phyloP scores from a whole-genome alignment of 148 eudicot species.

The Vaccinium corymbosum region DNA sequence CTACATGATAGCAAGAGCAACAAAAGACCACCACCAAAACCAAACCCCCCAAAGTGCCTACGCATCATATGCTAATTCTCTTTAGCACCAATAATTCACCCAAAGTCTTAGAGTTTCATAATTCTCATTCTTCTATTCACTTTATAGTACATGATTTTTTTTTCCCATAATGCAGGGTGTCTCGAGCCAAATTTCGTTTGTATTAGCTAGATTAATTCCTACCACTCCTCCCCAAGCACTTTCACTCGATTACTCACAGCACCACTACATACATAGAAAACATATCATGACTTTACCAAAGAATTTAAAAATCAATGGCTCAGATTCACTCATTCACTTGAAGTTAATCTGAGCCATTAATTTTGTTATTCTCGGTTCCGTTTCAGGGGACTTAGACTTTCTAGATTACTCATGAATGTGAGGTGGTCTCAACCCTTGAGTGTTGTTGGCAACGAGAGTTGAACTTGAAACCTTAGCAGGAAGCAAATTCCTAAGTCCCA shows the following conservation, averaged over 20 bases:
- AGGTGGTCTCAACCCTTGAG: not conserved
- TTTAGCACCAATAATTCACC: slow-evolving; percentile 7
- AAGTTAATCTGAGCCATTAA: no score
- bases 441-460: not conserved
- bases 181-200: not conserved
- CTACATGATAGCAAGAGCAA: not conserved
- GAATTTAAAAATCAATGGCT: no score
- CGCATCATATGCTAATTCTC: not conserved
- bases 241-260: no score
- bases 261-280: no score
- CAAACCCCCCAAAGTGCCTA: not conserved
- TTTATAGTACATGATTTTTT: not conserved
- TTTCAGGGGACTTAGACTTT: no score
- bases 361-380: no score
- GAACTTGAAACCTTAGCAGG: not conserved
- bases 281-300: no score
- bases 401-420: not conserved
- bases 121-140: not conserved
- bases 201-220: not conserved
- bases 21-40: not conserved
- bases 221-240: not conserved
- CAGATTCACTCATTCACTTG: no score
- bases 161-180: not conserved
- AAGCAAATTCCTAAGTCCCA: not conserved
- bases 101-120: not conserved